phyloP scores from a whole-genome alignment of 2,329 filamentous ascomycete species.

The Emmonsia crescens region DNA sequence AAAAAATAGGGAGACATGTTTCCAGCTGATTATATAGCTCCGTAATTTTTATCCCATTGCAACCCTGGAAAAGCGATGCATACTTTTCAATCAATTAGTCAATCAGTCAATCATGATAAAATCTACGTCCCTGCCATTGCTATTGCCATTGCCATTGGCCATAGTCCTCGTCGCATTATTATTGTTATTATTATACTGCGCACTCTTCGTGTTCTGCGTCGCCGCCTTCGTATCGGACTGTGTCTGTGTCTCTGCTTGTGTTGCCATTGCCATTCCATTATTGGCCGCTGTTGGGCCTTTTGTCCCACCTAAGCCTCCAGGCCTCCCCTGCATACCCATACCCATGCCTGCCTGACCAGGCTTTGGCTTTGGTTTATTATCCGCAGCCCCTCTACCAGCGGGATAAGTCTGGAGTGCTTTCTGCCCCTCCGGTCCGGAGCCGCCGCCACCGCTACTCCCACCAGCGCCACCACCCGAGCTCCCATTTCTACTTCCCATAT shows the following conservation, averaged over 20 bases:
- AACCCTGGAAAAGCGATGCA: not conserved
- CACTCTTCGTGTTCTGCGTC: not conserved
- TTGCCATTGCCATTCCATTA: not conserved
- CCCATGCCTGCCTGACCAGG: not conserved
- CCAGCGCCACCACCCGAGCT: not conserved
- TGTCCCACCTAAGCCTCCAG: not conserved
- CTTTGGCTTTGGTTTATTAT: not conserved
- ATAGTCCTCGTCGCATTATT: not conserved
- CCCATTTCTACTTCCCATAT: not conserved
- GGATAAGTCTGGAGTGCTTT: not conserved
- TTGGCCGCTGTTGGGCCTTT: not conserved
- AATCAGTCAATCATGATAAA: constrained; percentile 30
- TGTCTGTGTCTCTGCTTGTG: not conserved
- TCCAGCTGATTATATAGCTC: not conserved
- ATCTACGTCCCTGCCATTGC: constrained; percentile 13
- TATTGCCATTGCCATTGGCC: not conserved
- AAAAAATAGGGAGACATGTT: not conserved
- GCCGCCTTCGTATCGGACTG: not conserved
- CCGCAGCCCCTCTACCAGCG: not conserved
- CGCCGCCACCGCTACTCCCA: not conserved
- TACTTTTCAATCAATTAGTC: not conserved
- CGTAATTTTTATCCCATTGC: not conserved
- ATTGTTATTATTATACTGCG: not conserved
- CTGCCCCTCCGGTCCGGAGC: not conserved
- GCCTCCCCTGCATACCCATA: not conserved